These are phyloP conservation scores for Thelonectria blattea DNA, from an alignment of 2,329 filamentous ascomycete species.

Conservation along the genomic window DNA sequence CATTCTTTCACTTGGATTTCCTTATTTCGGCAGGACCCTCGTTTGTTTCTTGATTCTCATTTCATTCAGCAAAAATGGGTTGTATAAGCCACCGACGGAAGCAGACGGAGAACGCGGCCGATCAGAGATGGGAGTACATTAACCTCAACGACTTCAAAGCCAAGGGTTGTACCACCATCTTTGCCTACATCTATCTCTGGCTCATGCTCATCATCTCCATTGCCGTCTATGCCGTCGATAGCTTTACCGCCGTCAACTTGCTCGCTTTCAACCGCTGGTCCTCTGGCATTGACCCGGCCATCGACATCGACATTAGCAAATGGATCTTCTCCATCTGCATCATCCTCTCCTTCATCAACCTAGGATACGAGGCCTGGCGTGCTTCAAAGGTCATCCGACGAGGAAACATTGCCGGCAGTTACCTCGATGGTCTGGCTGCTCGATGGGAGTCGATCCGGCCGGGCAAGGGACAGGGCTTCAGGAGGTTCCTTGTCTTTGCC, in stretches of 20 bases:
- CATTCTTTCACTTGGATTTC: conserved; percentile 16
- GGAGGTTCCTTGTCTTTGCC: conserved; percentile 89
- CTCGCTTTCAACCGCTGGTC: conserved; percentile 90
- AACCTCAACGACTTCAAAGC: conserved; percentile 80
- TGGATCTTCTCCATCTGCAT: conserved; percentile 97
- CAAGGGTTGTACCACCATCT: conserved; percentile 73
- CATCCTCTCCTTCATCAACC: conserved; percentile 84
- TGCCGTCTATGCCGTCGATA: conserved; percentile 87
- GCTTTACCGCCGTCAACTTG: conserved; percentile 90
- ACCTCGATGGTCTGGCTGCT: conserved; percentile 85
- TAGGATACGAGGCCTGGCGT: conserved; percentile 79
- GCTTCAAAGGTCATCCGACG: conserved; percentile 82
- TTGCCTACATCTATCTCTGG: conserved; percentile 88
- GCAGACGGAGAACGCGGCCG: conserved; percentile 70
- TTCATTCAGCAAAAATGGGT: conserved; percentile 59
- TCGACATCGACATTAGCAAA: conserved; percentile 80
- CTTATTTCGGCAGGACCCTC: conserved; percentile 22
- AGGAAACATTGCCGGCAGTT: conserved; percentile 88
- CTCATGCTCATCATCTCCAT: conserved; percentile 79
- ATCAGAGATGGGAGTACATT: conserved; percentile 96
- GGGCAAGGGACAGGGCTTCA: conserved; percentile 78
- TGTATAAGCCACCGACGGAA: conserved; percentile 69
- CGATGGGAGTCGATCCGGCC: conserved; percentile 80
- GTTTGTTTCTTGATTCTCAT: conserved; percentile 2
- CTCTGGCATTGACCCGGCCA: conserved; percentile 77